These are phyloP conservation scores for Claviceps sp. DNA, from an alignment of 2,329 filamentous ascomycete species.

Conservation along the genomic window DNA sequence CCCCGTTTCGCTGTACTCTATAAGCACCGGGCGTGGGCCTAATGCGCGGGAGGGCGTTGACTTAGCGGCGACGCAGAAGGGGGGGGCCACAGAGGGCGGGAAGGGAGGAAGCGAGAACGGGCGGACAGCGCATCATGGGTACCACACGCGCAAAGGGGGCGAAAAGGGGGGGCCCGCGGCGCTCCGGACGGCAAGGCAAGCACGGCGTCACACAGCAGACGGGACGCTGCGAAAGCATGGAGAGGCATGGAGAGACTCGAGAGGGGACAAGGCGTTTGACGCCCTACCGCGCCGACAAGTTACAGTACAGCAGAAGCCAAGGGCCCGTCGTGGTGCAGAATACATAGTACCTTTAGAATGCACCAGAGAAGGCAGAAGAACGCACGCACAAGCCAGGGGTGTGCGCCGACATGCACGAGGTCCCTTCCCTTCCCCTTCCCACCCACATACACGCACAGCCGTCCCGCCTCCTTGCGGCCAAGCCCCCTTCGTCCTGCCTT, in stretches of 20 bases:
- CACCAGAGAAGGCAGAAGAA: neutral
- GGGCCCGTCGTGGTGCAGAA: neutral
- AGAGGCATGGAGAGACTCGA: too few relatives aligned
- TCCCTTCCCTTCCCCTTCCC: neutral
- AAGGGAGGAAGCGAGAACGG: constrained; percentile 3
- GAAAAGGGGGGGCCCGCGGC: neutral
- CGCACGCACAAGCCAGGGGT: neutral
- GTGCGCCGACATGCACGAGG: neutral
- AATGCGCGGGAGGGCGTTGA: neutral
- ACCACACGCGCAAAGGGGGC: neutral
- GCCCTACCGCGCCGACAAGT: neutral
- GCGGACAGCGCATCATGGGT: constrained; percentile 1
- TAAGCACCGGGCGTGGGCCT: neutral
- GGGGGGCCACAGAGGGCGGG: neutral
- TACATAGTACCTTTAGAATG: neutral
- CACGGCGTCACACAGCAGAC: neutral
- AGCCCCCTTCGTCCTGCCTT: neutral
- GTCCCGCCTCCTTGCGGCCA: neutral
- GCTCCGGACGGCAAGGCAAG: neutral
- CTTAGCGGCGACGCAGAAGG: constrained; percentile 6
- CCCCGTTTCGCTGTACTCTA: neutral
- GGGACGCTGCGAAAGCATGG: neutral
- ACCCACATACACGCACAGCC: neutral
- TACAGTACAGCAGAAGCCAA: neutral
- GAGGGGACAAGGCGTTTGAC: neutral